Base-by-base conservation (phyloP, 139 green algal genomes). In the Coelastrella sp. region DNA sequence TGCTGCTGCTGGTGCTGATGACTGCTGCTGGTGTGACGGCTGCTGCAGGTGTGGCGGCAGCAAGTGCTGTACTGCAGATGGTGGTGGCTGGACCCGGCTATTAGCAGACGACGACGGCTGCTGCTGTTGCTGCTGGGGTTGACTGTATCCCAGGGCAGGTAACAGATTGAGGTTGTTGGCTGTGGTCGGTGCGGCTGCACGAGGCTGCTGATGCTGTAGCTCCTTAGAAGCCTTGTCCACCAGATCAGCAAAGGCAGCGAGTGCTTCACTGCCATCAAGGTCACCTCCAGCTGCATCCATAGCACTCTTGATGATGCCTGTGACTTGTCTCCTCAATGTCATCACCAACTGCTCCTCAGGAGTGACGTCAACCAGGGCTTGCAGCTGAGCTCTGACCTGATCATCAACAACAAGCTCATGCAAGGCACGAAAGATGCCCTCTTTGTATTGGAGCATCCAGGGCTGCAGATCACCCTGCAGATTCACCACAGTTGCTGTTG, bases 1-100 rank as follows among this genome's bases (percentile, higher is more conserved):
- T 25, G 21, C 15, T 19, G 38, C 78, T 84, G 78, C 60, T 71
- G 78, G 40, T 64, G 51, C 32, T 83, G 75, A 32, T 59, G 53
- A 83, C 30, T 38, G 15, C 11, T 25, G 57, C 17, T 15, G 62
- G 6, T 71, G 62, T 40, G 5, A 41, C 62, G 8, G 9, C 48
- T 68, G 50, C 75, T 68, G 51, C 74, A 40, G n/a, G n/a, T n/a
- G 11, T 57, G 45, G 53, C 45, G 15, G 45, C 45, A 72, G 43
- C 57, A 21, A 17, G 4, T 37, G 45, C 45, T 57, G 45, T 3
- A 13, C 45, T 9, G 11, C 35, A 2, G 48, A 35, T 48, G 9
- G 15, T 35, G 15, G 15, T 13, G 15, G 17, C 45, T 23, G 3
- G n/a, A 57, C 21, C 53, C 40, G 57, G 53, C 30, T 19, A 19